Conservation (phyloP, 805 yeast species). For the Pichia thaimueangensis region DNA sequence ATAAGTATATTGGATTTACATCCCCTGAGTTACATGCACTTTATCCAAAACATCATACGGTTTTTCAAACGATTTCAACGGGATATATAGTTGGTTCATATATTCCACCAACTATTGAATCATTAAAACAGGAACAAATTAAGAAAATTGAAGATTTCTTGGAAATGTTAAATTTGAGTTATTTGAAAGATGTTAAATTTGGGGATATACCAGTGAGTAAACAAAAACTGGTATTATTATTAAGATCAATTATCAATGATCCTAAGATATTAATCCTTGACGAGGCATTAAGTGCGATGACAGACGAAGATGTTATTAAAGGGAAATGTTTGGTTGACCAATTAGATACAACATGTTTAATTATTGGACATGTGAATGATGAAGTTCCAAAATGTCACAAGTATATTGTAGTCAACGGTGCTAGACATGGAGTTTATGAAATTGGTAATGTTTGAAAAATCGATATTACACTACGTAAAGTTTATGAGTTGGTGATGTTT, state of each 20-base stretch:
- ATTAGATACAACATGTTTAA: constrained; percentile 62
- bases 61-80: constrained; percentile 55
- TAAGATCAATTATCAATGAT: constrained; percentile 69
- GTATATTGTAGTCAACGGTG: constrained; percentile 33
- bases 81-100: constrained; percentile 71
- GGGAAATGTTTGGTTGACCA: constrained; percentile 47
- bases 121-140: constrained; percentile 32
- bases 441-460: constrained; percentile 21
- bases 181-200: constrained; percentile 37
- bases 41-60: constrained; percentile 56
- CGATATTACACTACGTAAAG: too few relatives aligned
- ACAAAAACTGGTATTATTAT: constrained; percentile 71
- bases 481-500: constrained; percentile 24
- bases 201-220: constrained; percentile 55
- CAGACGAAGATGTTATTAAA: constrained; percentile 47
- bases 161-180: constrained; percentile 38
- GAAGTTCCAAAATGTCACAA: constrained; percentile 73
- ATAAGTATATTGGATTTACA: constrained; percentile 72
- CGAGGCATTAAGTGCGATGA: constrained; percentile 92
- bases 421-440: constrained; percentile 26
- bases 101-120: constrained; percentile 38
- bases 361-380: constrained; percentile 76
- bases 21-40: constrained; percentile 91
- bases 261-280: constrained; percentile 80
- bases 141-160: constrained; percentile 40